Percentiles rank a stretch among this genome's conserved stretches.
These are phyloP conservation scores for Thermothielavioides terrestris DNA, from an alignment of 495 filamentous ascomycete genomes.

Conservation along the genomic window DNA sequence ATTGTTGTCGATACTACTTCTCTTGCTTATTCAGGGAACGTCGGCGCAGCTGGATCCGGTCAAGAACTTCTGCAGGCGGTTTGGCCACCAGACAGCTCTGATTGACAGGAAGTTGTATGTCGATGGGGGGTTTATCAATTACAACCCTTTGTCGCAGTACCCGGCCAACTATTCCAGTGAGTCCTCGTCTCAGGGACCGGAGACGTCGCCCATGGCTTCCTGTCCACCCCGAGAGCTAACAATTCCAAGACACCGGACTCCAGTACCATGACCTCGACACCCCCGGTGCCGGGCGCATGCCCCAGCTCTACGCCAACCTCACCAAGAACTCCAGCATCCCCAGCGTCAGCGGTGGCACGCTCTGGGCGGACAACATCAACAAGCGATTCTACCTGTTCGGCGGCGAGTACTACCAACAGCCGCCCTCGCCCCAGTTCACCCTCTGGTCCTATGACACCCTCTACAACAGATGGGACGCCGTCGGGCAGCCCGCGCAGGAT, in stretches of 20 bases:
- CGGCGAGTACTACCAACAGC: conserved; percentile 35
- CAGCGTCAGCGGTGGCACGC: conserved; percentile 33
- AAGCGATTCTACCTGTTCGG: conserved; percentile 47
- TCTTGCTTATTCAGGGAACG: not conserved
- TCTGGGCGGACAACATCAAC: conserved; percentile 47
- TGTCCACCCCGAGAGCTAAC: not conserved
- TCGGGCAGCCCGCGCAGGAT: conserved; percentile 15
- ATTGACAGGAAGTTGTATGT: conserved; percentile 45
- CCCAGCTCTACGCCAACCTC: conserved; percentile 41
- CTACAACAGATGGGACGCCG: conserved; percentile 35
- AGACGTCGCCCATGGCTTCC: not conserved
- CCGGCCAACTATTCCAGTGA: conserved; percentile 41
- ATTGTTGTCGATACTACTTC: not conserved
- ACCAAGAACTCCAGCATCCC: conserved; percentile 43
- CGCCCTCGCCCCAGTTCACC: conserved; percentile 26
- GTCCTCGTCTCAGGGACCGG: conserved; percentile 6
- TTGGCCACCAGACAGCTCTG: conserved; percentile 43
- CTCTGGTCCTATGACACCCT: conserved; percentile 40
- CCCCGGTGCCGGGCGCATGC: conserved; percentile 34
- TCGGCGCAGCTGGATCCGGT: conserved; percentile 30
- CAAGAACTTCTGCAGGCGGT: conserved; percentile 43
- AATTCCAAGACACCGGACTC: conserved; percentile 32
- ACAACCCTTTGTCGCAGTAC: conserved; percentile 36
- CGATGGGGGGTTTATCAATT: conserved; percentile 46
- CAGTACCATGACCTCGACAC: conserved; percentile 42